phyloP scores from a whole-genome alignment of 2,329 filamentous ascomycete genomes.

The Fusarium sp. region DNA sequence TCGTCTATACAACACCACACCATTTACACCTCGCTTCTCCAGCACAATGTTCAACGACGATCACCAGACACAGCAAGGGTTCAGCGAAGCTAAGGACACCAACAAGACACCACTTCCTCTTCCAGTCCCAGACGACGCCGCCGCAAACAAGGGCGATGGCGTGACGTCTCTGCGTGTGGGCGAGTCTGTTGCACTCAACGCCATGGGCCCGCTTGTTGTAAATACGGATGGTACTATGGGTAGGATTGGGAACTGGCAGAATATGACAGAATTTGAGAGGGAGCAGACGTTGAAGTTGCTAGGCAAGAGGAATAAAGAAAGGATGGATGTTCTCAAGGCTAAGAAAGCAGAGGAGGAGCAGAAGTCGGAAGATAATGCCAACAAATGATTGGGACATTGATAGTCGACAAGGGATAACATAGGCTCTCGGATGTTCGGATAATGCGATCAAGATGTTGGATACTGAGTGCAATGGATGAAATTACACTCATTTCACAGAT shows the following conservation, averaged over 20 bases:
- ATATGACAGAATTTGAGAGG: constrained; percentile 77
- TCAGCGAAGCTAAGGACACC: constrained; percentile 9
- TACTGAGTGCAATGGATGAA: background rate
- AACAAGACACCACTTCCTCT: constrained; percentile 29
- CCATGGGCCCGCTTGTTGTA: constrained; percentile 79
- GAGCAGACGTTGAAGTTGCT: constrained; percentile 75
- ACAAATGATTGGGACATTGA: background rate
- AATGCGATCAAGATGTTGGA: background rate
- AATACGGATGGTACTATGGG: constrained; percentile 78
- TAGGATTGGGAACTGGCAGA: constrained; percentile 78
- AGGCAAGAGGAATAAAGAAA: constrained; percentile 74
- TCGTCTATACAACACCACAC: constrained; percentile 11
- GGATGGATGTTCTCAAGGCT: constrained; percentile 65
- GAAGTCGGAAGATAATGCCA: constrained; percentile 2
- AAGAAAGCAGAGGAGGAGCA: constrained; percentile 30
- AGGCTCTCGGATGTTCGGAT: background rate
- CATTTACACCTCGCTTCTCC: constrained; percentile 16
- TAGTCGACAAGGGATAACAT: background rate
- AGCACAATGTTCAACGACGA: constrained; percentile 16
- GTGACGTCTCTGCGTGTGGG: constrained; percentile 44
- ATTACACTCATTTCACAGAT: background rate
- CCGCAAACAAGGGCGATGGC: constrained; percentile 39
- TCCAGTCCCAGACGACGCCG: constrained; percentile 42
- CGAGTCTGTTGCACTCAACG: constrained; percentile 69
- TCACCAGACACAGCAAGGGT: constrained; percentile 12